Base-by-base conservation (phyloP, 345 rosid genomes). In the Chamaenerion angustifolium region DNA sequence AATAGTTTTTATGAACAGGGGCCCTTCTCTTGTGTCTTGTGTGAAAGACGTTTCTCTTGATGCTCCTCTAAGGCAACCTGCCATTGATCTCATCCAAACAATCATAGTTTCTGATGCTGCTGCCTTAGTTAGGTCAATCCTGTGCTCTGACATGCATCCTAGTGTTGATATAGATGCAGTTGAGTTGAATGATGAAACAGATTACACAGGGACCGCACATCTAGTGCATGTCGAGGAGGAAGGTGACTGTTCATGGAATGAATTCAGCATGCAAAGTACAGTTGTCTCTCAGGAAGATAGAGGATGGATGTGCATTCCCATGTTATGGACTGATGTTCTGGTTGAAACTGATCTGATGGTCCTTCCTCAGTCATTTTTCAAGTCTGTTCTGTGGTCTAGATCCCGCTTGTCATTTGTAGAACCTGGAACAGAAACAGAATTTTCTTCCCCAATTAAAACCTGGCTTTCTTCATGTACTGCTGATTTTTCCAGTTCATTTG, bases 331-430 rank as follows among this genome's bases (percentile, higher is more conserved):
- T 63, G 79, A 83, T 72, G 85, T 74, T 71, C 67, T 92, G 43
- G 76, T 77, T 64, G 80, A 78, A 64, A 62, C 69, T 49, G 81
- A 78, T 67, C 81, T 77, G 12, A 62, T 66, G 23, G 54, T 69
- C 52, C 70, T 92, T 56, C 98, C 96, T 17, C 58, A 72, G 54
- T 80, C 96, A 56, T 73, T 92, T 66, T 78, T 71, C 52, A 83
- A 87, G 68, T 85, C 93, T 68, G 89, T 92, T 45, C 78, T 92
- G 54, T 92, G 98, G 98, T 84, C 89, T 65, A 77, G 96, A 43
- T 78, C 96, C 64, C 87, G 60, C 51, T 75, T 92, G 64, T 73
- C 78, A 61, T 66, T 92, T 63, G 71, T 80, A 56, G 96, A 87
- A 72, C 82, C 87, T 71, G 95, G 80, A 64, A 79, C 61, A 54